phyloP scores from a whole-genome alignment of 1,284 basidiomycete genomes.

The Phellinidium pouzarii region DNA sequence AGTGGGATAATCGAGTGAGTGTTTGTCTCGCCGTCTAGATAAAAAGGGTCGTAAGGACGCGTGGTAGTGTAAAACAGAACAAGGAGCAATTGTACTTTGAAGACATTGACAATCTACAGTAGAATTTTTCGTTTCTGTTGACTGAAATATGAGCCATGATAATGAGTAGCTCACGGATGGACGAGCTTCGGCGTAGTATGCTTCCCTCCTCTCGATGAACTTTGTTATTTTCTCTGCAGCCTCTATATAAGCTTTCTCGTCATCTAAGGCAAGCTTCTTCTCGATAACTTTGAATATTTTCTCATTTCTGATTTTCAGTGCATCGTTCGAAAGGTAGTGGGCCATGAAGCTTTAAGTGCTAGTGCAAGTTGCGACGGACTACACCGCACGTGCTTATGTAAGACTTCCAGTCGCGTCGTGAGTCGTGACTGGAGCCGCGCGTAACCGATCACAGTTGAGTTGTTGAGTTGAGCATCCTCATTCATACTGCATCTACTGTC shows the following conservation, averaged over 20 bases:
- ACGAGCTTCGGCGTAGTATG: conserved; percentile 15
- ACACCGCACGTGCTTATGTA: conserved; percentile 1
- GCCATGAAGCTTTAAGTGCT: too few relatives aligned
- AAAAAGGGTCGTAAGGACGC: neutral
- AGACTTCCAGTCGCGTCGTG: neutral
- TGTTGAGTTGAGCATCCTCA: too few relatives aligned
- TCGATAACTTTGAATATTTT: conserved; percentile 6
- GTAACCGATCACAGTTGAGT: too few relatives aligned
- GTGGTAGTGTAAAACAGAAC: neutral
- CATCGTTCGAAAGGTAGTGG: neutral
- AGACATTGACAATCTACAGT: conserved; percentile 3
- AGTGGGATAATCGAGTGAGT: conserved; percentile 6
- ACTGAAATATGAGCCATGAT: neutral
- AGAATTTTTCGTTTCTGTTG: neutral
- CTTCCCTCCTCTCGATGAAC: conserved; percentile 9
- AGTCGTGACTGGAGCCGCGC: too few relatives aligned
- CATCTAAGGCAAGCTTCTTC: conserved; percentile 1
- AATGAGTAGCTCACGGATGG: conserved; percentile 1
- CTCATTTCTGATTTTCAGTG: conserved; percentile 6
- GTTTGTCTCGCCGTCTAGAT: conserved; percentile 10
- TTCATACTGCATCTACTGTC: too few relatives aligned
- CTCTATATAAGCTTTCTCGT: conserved; percentile 2
- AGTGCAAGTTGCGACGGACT: too few relatives aligned
- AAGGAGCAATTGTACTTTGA: neutral
- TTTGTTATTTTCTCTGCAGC: conserved; percentile 7